Evolutionary conservation across 441 rosid species (phyloP), one percentile per base, ranked within the genome.

Genomic region (Capsella rubella): DNA sequence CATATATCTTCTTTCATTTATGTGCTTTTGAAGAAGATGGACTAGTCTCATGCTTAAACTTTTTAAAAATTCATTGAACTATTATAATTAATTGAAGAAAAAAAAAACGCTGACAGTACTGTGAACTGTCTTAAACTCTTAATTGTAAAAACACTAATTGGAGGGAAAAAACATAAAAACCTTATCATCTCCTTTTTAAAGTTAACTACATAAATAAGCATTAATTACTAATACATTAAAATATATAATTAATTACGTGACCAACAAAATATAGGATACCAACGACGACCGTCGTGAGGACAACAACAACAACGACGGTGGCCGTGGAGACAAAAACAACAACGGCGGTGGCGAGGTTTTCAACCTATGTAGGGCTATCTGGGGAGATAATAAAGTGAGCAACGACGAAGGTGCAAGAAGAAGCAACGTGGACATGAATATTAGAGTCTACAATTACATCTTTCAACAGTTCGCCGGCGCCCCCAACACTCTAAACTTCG

Each of bases 401-500:
- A 6, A 39, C 25, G 13, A 31, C 25, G 61, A 71, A 25, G 64
- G 50, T 70, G 62, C 25, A 18, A 55, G 56, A 18, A 55, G 56
- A 15, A 64, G 15, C 68, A 35, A 66, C 29, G 27, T 67, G 6
- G 43, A 77, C 25, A 28, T 66, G 12, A 72, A 78, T 12, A n/a
- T 8, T 25, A 72, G 72, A 72, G 62, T 61, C 13, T 78, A 72
- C 55, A 45, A 72, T 8, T 10, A 60, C 27, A 2, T 67, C 14
- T 50, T 67, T 25, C 54, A 67, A 25, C 58, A 21, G 21, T 72
- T 72, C 40, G 67, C 65, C 47, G 81, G 81, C n/a, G 9, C 4
- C 34, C 65, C 73, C 18, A 34, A 78, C 18, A 66, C 69, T 0
- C 29, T 67, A 42, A 64, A 57, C 18, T 51, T 61, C 2, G 5